A percentile compares a stretch with the other conserved stretches of the same genome.
These are phyloP conservation scores for Lipomyces orientalis DNA, from an alignment of 805 yeast species.

Conservation along the genomic window DNA sequence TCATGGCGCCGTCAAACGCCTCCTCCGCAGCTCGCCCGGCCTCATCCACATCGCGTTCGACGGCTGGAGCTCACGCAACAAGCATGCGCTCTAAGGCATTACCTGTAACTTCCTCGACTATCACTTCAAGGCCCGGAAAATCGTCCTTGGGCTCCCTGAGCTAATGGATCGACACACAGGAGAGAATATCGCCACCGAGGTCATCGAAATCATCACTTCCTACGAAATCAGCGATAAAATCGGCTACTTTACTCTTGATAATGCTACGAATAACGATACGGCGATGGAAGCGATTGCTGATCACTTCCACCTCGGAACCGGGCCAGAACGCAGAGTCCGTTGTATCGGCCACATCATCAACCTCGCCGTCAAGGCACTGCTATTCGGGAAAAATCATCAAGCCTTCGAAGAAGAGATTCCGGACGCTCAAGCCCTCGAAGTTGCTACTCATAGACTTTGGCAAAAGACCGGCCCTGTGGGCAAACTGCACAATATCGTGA, in stretches of 20 bases:
- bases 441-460: not conserved
- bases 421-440: slow-evolving; percentile 4
- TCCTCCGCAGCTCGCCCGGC: not conserved
- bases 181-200: too few species aligned
- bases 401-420: slow-evolving; percentile 3
- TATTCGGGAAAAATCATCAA: not conserved
- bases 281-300: slow-evolving; percentile 1
- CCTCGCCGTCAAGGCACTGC: slow-evolving; percentile 4
- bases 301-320: not conserved
- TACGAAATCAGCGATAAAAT: not conserved
- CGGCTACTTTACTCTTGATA: too few species aligned
- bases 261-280: not conserved
- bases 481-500: too few species aligned
- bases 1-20: not conserved
- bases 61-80: slow-evolving; percentile 4
- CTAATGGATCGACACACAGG: too few species aligned
- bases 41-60: not conserved
- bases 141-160: too few species aligned
- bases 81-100: slow-evolving; percentile 1
- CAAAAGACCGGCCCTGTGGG: slow-evolving; percentile 1
- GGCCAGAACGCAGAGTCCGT: slow-evolving; percentile 2
- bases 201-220: too few species aligned
- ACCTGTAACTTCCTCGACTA: slow-evolving; percentile 3
- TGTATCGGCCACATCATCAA: slow-evolving; percentile 3
- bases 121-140: too few species aligned